Conservation (phyloP, 1,284 basidiomycete species). For the Leccinum pachyderme region DNA sequence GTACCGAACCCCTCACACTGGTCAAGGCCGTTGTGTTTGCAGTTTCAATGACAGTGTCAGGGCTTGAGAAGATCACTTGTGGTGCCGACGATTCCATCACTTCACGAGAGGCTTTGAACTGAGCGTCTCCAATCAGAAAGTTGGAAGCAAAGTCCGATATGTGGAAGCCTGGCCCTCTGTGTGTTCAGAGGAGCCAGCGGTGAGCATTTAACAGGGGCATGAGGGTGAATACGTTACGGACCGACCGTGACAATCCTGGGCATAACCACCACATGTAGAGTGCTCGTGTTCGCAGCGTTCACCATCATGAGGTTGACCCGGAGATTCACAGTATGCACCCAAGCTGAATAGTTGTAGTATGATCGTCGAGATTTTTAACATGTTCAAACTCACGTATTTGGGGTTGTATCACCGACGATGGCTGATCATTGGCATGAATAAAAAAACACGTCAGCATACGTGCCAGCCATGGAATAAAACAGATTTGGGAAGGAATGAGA, state of each 20-base stretch:
- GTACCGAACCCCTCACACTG: conserved; percentile 56
- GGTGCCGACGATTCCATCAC: conserved; percentile 47
- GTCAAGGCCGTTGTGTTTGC: conserved; percentile 33
- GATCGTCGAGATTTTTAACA: not conserved
- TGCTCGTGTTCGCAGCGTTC: conserved; percentile 62
- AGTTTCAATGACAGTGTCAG: conserved; percentile 24
- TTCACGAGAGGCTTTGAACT: conserved; percentile 62
- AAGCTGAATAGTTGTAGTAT: conserved; percentile 37
- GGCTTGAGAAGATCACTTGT: conserved; percentile 14
- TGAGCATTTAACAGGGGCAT: not conserved
- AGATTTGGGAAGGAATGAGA: not conserved
- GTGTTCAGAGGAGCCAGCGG: not conserved
- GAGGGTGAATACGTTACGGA: conserved; percentile 29
- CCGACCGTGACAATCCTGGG: conserved; percentile 70
- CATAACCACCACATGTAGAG: conserved; percentile 72
- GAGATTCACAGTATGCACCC: conserved; percentile 75
- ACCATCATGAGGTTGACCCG: conserved; percentile 66
- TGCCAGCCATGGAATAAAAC: not conserved
- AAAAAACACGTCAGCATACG: conserved; percentile 1
- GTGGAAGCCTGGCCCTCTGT: conserved; percentile 68
- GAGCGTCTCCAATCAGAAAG: conserved; percentile 61
- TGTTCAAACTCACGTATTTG: conserved; percentile 60
- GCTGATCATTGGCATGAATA: conserved; percentile 38
- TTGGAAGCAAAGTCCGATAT: conserved; percentile 74
- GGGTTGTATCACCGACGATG: conserved; percentile 75